A percentile compares a stretch with the other conserved stretches of the same genome.
Evolutionary conservation across 352 stramenopile genomes (phyloP).

Genomic region (Phytopythium cucurbitacearum): DNA sequence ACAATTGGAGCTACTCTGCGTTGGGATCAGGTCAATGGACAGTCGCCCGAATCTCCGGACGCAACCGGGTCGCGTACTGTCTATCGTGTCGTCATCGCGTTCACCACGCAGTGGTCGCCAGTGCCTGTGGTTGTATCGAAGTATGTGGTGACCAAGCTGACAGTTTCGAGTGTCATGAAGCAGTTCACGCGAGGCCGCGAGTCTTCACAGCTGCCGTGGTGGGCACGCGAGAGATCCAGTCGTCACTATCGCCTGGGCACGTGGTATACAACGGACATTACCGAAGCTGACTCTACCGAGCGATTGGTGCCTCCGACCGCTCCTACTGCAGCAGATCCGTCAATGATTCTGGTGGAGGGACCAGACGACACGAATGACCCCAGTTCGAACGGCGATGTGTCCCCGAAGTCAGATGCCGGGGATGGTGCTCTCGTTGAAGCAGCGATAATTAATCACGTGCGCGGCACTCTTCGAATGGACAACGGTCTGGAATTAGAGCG

Average conservation of each 20-base stretch:
- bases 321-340: no score
- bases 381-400: no score
- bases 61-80: conserved; percentile 39
- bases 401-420: neutral
- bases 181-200: conserved; percentile 47
- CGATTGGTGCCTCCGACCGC: no score
- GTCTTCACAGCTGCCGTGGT: conserved; percentile 55
- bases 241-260: conserved; percentile 66
- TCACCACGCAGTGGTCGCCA: conserved; percentile 41
- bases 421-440: conserved; percentile 7
- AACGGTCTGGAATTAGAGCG: conserved; percentile 51
- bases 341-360: no score
- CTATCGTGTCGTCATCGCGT: conserved; percentile 54
- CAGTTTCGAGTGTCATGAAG: conserved; percentile 30
- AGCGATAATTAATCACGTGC: conserved; percentile 26
- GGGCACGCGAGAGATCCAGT: conserved; percentile 76
- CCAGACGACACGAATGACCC: no score
- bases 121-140: conserved; percentile 65
- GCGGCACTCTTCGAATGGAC: conserved; percentile 42
- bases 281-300: conserved; percentile 5
- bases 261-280: conserved; percentile 65
- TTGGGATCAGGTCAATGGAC: conserved; percentile 36
- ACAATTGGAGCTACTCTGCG: conserved; percentile 46
- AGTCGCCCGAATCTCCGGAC: conserved; percentile 29
- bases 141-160: conserved; percentile 65